A percentile compares a stretch with the other conserved stretches of the same genome.
Evolutionary conservation across 345 rosid genomes (phyloP).

Genomic region (Salix arbutifolia): DNA sequence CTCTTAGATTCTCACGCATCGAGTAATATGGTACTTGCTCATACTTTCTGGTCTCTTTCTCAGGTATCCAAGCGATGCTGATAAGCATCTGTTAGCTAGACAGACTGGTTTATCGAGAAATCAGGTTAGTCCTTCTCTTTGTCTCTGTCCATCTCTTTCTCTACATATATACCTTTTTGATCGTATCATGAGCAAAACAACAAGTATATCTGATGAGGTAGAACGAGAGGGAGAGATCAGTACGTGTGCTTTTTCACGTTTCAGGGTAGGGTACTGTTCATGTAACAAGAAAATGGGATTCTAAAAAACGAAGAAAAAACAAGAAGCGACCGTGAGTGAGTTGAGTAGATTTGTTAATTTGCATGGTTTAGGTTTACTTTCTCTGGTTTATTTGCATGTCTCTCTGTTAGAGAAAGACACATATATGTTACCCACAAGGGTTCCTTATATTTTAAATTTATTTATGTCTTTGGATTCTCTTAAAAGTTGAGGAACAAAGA

Average conservation of each 20-base stretch:
- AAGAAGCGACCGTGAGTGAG: slow-evolving; percentile 18
- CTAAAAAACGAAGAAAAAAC: not conserved
- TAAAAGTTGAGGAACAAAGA: slow-evolving; percentile 29
- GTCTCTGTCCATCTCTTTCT: slow-evolving; percentile 6
- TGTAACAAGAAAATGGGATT: not conserved
- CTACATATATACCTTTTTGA: not conserved
- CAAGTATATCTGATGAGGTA: not conserved
- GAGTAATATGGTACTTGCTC: not conserved
- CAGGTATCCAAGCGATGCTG: slow-evolving; percentile 99
- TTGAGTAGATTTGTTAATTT: slow-evolving; percentile 8
- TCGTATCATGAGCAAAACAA: not conserved
- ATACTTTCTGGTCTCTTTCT: slow-evolving; percentile 62
- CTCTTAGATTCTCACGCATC: slow-evolving; percentile 77
- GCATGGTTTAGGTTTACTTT: slow-evolving; percentile 30
- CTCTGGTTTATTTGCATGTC: slow-evolving; percentile 8
- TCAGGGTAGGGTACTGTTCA: slow-evolving; percentile 10
- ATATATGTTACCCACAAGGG: no score
- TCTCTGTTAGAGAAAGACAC: slow-evolving; percentile 16
- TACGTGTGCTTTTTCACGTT: not conserved
- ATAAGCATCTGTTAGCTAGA: slow-evolving; percentile 96
- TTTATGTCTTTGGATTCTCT: slow-evolving; percentile 23
- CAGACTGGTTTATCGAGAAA: slow-evolving; percentile 99
- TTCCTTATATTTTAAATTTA: no score
- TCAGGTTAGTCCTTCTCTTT: slow-evolving; percentile 53
- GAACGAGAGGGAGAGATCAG: not conserved